A percentile compares a stretch with the other conserved stretches of the same genome.
Conservation (phyloP, 2,329 filamentous ascomycete species). For the Colletotrichum musae region DNA sequence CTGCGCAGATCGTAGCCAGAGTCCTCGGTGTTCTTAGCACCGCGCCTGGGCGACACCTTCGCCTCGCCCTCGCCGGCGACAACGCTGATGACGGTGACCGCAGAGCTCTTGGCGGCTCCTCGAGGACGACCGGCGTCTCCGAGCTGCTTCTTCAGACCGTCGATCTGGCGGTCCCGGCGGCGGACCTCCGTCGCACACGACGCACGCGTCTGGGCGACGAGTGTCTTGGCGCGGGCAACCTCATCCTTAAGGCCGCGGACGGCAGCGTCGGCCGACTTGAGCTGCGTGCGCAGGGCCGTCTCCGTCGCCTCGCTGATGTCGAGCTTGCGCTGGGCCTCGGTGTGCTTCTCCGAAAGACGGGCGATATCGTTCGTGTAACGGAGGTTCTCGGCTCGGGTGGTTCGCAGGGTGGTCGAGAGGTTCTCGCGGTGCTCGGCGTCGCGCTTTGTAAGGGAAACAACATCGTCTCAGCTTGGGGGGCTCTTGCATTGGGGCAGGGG, state of each 20-base stretch:
- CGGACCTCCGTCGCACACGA: constrained; percentile 93
- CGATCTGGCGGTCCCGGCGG: constrained; percentile 90
- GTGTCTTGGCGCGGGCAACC: constrained; percentile 81
- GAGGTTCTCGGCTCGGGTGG: constrained; percentile 80
- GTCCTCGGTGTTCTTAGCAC: constrained; percentile 56
- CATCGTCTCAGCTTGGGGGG: constrained; percentile 25
- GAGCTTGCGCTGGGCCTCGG: constrained; percentile 69
- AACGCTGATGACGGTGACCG: constrained; percentile 70
- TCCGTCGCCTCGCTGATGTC: constrained; percentile 78
- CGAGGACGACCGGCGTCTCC: constrained; percentile 77
- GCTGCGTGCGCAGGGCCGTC: constrained; percentile 76
- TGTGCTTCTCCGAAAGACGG: constrained; percentile 67
- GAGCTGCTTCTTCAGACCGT: constrained; percentile 89
- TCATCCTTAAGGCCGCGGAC: constrained; percentile 88
- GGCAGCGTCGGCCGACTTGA: constrained; percentile 81
- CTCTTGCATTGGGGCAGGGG: constrained; percentile 4
- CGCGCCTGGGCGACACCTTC: constrained; percentile 52
- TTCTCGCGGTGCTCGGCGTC: constrained; percentile 92
- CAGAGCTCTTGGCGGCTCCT: constrained; percentile 68
- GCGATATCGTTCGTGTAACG: constrained; percentile 80
- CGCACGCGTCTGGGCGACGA: constrained; percentile 85
- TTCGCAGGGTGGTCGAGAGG: constrained; percentile 83
- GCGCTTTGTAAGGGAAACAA: constrained; percentile 67
- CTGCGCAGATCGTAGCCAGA: constrained; percentile 79
- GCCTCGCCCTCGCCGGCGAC: constrained; percentile 68